Percentiles rank a stretch among this genome's conserved stretches.
phyloP scores from a whole-genome alignment of 2,329 filamentous ascomycete genomes.

The Colletotrichum kahawae region DNA sequence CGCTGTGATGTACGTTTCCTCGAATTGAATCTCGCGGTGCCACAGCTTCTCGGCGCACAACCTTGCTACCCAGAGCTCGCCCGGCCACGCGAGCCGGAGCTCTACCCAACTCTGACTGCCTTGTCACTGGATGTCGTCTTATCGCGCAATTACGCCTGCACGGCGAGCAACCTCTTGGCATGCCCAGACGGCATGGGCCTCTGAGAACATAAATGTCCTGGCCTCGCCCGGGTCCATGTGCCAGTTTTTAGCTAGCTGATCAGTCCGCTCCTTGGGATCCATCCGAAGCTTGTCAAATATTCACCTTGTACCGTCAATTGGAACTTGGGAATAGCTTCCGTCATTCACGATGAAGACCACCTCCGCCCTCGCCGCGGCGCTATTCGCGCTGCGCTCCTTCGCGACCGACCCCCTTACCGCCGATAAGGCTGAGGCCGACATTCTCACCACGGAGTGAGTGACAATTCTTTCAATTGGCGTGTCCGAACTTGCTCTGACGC shows the following conservation, averaged over 20 bases:
- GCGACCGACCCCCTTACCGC: constrained; percentile 37
- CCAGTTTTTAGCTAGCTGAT: neutral
- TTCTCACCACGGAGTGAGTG: constrained; percentile 41
- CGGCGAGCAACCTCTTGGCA: neutral
- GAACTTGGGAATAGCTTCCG: neutral
- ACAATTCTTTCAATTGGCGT: too few species aligned
- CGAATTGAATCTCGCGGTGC: neutral
- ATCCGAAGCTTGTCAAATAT: neutral
- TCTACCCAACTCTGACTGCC: neutral
- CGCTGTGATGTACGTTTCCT: neutral
- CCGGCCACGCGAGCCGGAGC: neutral
- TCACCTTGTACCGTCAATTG: neutral
- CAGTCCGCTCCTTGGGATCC: constrained; percentile 13
- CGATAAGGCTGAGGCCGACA: constrained; percentile 44
- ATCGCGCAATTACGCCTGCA: constrained; percentile 7
- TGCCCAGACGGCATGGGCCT: neutral
- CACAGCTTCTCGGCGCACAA: neutral
- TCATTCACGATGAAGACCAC: constrained; percentile 20
- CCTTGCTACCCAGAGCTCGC: neutral
- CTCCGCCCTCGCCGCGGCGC: constrained; percentile 15
- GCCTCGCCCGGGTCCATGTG: neutral
- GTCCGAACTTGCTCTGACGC: neutral
- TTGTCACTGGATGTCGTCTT: constrained; percentile 7
- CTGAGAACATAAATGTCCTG: neutral
- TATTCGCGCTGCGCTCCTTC: constrained; percentile 16